A percentile compares a stretch with the other conserved stretches of the same genome.
phyloP scores from a whole-genome alignment of 352 stramenopile genomes.

The Sclerospora graminicola region DNA sequence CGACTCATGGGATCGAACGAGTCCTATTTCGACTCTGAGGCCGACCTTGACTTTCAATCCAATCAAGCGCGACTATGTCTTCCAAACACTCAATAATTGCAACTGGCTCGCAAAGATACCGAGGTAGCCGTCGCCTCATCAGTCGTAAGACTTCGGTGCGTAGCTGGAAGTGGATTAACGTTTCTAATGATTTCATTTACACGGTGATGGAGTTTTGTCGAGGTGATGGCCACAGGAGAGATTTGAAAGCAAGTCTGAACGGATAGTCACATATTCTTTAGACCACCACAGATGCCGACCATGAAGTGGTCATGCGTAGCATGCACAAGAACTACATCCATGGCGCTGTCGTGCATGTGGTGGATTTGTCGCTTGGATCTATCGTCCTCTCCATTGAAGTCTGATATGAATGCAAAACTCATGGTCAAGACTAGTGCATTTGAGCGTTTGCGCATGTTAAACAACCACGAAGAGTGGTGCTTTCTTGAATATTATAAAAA shows the following conservation, averaged over 20 bases:
- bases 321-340: conserved; percentile 45
- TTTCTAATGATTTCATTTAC: conserved; percentile 23
- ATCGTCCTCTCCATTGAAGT: conserved; percentile 4
- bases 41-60: conserved; percentile 4
- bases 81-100: conserved; percentile 9
- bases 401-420: conserved; percentile 10
- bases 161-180: conserved; percentile 24
- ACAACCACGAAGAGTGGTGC: conserved; percentile 32
- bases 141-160: conserved; percentile 18
- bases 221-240: conserved; percentile 21
- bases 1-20: no score
- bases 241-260: conserved; percentile 31
- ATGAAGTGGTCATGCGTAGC: conserved; percentile 27
- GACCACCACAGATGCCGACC: conserved; percentile 15
- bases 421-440: conserved; percentile 28
- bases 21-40: conserved; percentile 12
- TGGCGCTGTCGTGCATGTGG: conserved; percentile 27
- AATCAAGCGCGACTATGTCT: conserved; percentile 13
- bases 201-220: conserved; percentile 24
- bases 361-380: conserved; percentile 3
- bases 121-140: conserved; percentile 13
- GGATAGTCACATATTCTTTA: conserved; percentile 26
- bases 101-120: conserved; percentile 14
- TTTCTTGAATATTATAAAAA: conserved; percentile 27
- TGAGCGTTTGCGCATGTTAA: conserved; percentile 29